Evolutionary conservation across 2,329 filamentous ascomycete species (phyloP), one percentile per base, ranked within the genome.

Genomic region (Fusarium liriodendri): DNA sequence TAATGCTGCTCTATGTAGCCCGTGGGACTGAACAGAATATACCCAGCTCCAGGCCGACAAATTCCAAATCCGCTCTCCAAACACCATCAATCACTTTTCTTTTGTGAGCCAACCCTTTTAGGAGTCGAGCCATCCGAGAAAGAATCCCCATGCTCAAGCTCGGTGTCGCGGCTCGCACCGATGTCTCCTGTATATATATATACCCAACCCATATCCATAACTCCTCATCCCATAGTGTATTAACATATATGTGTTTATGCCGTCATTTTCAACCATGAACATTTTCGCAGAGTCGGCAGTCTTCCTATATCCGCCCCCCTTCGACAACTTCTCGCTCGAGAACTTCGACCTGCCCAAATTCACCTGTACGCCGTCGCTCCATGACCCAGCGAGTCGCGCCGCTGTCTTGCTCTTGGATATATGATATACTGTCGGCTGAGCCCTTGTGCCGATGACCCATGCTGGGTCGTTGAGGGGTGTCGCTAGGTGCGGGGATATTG

Each of bases 361-460:
- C 92, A 1, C 86, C 90, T 4, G 91, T 93, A 38, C 92, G 84
- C 62, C 92, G 85, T 38, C 92, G 83, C 81, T 95, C 93, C 74
- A 94, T 84, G 9, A 94, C 89, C 93, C 92, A 94, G 54, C 91
- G 84, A 64, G 86, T 88, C 72, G 89, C 88, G 1, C 87, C 88
- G 10, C 86, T 86, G 3, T 89, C 85, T 54, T 91, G 89, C 77
- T 92, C 90, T 69, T 92, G 90, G 55, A 88, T 87, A 80, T 95
- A 95, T 8, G 91, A 92, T 37, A 95, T 90, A 71, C 91, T 93
- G 74, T 94, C 92, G 2, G 90, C 86, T 54, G 89, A 92, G 59
- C 88, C 84, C 73, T 86, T 87, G 73, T 88, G 84, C 16, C 85
- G 82, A 72, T 89, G 88, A n/a, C 86, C 85, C 47, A 77, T 80